These are phyloP conservation scores for Beta macrorhiza DNA, from an alignment of 179 eudicot genomes.

Conservation along the genomic window DNA sequence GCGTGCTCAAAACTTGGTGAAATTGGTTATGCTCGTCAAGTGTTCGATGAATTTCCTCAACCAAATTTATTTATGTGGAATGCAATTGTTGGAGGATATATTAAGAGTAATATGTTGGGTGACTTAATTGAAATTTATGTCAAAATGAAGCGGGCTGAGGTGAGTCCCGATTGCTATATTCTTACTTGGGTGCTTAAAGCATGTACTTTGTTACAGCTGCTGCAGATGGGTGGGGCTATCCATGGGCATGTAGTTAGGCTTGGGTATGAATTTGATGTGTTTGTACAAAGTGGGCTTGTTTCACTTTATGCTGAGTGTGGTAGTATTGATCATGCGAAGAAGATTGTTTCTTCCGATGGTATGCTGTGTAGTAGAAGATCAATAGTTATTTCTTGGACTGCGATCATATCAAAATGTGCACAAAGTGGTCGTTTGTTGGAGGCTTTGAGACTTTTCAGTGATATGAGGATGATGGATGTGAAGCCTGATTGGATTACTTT, in stretches of 20 bases:
- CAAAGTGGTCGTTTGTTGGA: slow-evolving; percentile 58
- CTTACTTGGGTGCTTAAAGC: slow-evolving; percentile 59
- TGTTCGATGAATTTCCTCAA: slow-evolving; percentile 41
- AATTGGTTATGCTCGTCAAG: slow-evolving; percentile 25
- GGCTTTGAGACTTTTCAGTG: slow-evolving; percentile 50
- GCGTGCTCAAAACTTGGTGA: slow-evolving; percentile 36
- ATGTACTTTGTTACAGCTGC: slow-evolving; percentile 37
- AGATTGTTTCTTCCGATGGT: slow-evolving; percentile 47
- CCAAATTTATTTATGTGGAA: slow-evolving; percentile 62
- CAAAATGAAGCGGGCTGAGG: slow-evolving; percentile 46
- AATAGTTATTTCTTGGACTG: slow-evolving; percentile 69
- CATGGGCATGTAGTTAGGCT: slow-evolving; percentile 54
- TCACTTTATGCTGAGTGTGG: slow-evolving; percentile 62
- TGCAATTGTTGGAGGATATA: slow-evolving; percentile 58
- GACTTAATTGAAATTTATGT: slow-evolving; percentile 42
- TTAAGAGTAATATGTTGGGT: slow-evolving; percentile 34
- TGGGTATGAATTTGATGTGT: slow-evolving; percentile 47
- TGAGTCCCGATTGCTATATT: slow-evolving; percentile 56
- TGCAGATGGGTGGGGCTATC: slow-evolving; percentile 43
- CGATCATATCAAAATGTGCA: slow-evolving; percentile 53
- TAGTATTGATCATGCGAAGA: slow-evolving; percentile 43
- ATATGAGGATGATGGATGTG: slow-evolving; percentile 49
- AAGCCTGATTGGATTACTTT: slow-evolving; percentile 64
- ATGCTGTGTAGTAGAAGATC: slow-evolving; percentile 28
- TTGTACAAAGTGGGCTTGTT: slow-evolving; percentile 61